Evolutionary conservation across 352 stramenopile genomes (phyloP), one percentile per base, ranked within the genome.

Genomic region (Phytophthora cryptogea): DNA sequence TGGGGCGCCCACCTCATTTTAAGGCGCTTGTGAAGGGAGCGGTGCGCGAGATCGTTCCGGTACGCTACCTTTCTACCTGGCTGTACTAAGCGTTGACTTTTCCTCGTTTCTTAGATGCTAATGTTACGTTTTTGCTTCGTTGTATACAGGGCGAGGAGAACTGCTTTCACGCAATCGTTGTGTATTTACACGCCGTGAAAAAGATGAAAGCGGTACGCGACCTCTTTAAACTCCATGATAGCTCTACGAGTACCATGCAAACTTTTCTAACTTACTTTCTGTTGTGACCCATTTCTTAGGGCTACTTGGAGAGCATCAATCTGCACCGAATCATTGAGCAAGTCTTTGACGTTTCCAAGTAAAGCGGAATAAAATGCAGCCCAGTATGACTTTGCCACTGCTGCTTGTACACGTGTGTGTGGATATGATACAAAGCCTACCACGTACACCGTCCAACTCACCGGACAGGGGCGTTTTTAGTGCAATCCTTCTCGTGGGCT

Each of bases 231-330:
- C 13, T 28, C 17, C 27, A 30, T 36, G 6, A 5, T 27, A 48
- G 10, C 11, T 37, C 46, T n/a, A 46, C 9, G 32, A 40, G 8
- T 32, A 40, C 35, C 35, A 8, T 14, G 13, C 11, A 6, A 16
- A 27, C 28, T 31, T 48, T 37, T 8, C 37, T 49, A 54, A 54
- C 11, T 59, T 48, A 11, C 30, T 30, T 44, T 16, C 4, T 57
- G 11, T 41, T 59, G 26, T 52, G 32, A 40, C 35, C 20, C 14
- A 17, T 48, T 11, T 69, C 30, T 5, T 60, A 90, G 80, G 83
- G 86, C 48, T 89, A 95, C 59, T 64, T 95, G 49, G 83, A 92
- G 54, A 93, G 83, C 63, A 95, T 95, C 63, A 95, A 95, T 62
- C 72, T 95, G 30, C 86, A 92, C 52, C 76, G 77, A 54, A 88